Evolutionary conservation across 2,329 filamentous ascomycete genomes (phyloP), one percentile per base, ranked within the genome.

Genomic region (Colletotrichum neosansevieriae): DNA sequence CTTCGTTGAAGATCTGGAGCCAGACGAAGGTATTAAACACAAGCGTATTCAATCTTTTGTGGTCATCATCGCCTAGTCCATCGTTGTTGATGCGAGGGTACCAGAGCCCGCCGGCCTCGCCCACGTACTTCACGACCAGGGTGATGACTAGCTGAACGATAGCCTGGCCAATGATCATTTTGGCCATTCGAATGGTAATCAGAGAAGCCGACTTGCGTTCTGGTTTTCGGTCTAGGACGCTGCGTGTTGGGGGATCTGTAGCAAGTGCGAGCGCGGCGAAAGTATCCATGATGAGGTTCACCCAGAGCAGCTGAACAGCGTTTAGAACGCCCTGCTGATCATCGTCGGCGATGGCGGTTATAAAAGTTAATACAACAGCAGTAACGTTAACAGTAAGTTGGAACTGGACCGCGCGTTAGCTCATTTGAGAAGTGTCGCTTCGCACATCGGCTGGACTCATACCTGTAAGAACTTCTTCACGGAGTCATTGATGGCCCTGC

Each of bases 21-120:
- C 92, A 94, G 50, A 94, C 91, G 73, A 94, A 95, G 0, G 91
- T 92, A 79, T 95, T 96, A 84, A 95, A 94, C 5, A 95, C 90
- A 11, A 95, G 83, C 1, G 92, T 93, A 63, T 88, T 79, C 61
- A 91, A 12, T 53, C 13, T 11, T 38, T 4, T 11, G 15, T 53
- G 21, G 32, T 24, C 17, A 24, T 24, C 1, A n/a, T 34, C 21
- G 17, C 49, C 36, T n/a, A 32, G 78, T 91, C 90, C 38, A 17
- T 44, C n/a, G 63, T 86, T 58, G n/a, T 36, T 24, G 6, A 62
- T 3, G 34, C 63, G 32, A 62, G 32, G 1, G 59, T 40, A 12
- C 42, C 45, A 17, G 21, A 32, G 10, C 60, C 69, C 13, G 69
- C 36, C 36, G 11, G 36, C 36, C 36, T 38, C 36, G 36, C 36